These are phyloP conservation scores for Irpex lacteus DNA, from an alignment of 1,284 basidiomycete genomes.

Conservation along the genomic window DNA sequence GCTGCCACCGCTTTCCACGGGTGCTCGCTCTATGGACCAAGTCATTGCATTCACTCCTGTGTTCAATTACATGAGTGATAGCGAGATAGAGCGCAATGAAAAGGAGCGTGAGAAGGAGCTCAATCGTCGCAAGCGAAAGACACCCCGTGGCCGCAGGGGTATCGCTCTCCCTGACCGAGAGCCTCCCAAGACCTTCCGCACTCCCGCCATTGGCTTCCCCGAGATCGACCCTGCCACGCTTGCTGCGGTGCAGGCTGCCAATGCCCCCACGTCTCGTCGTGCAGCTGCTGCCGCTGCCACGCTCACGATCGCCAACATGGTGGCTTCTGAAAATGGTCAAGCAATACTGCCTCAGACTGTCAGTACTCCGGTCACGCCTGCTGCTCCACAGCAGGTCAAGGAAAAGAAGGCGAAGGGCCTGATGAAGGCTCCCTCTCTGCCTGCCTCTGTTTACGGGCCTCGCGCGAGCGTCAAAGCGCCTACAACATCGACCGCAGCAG, in stretches of 20 bases:
- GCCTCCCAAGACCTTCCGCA: slow-evolving; percentile 88
- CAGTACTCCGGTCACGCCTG: slow-evolving; percentile 40
- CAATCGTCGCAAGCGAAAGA: slow-evolving; percentile 80
- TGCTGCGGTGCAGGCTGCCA: slow-evolving; percentile 59
- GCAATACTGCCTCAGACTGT: slow-evolving; percentile 49
- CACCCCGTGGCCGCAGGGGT: slow-evolving; percentile 87
- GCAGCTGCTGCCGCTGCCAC: slow-evolving; percentile 85
- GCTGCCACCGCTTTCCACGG: slow-evolving; percentile 74
- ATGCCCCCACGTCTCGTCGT: slow-evolving; percentile 67
- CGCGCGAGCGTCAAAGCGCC: slow-evolving; percentile 57
- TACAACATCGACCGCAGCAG: slow-evolving; percentile 64
- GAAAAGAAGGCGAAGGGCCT: slow-evolving; percentile 70
- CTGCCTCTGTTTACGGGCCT: slow-evolving; percentile 50
- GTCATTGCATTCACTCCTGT: slow-evolving; percentile 83
- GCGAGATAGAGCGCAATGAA: slow-evolving; percentile 87
- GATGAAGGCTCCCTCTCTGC: slow-evolving; percentile 68
- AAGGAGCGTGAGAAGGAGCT: slow-evolving; percentile 93
- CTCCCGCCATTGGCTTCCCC: slow-evolving; percentile 81
- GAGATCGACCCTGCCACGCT: slow-evolving; percentile 70
- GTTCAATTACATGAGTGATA: slow-evolving; percentile 86
- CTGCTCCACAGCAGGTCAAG: slow-evolving; percentile 40
- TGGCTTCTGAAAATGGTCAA: slow-evolving; percentile 76
- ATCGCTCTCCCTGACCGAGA: slow-evolving; percentile 92
- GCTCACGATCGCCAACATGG: slow-evolving; percentile 79
- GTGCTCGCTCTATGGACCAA: slow-evolving; percentile 71